Evolutionary conservation across 2,329 filamentous ascomycete genomes (phyloP), one percentile per base, ranked within the genome.

Genomic region (Calycina herbarum): DNA sequence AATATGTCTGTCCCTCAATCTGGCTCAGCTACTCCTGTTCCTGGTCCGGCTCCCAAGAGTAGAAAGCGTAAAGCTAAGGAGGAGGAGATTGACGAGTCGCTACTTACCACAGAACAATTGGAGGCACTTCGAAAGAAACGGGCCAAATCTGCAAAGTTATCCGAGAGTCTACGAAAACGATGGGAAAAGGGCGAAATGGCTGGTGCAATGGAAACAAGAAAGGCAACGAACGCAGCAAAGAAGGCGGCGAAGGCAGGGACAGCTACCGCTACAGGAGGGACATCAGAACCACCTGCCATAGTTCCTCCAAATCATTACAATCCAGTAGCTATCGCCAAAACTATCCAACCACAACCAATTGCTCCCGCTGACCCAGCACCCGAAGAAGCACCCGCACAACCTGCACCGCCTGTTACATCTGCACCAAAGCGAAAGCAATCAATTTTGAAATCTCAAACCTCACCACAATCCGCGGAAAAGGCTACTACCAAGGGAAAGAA

Each of bases 141-240:
- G 24, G 62, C 57, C 5, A 66, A 66, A 20, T 68, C 66, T 10
- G 54, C 54, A 5, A 69, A 67, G 51, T 58, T 69, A 13, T 67
- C 65, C 27, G 59, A 65, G 24, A 67, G 66, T 51, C 48, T 65
- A 27, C 45, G 63, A 42, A 62, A 61, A 29, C 83, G 85, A 65
- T 88, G 85, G 85, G 82, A 83, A 58, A 85, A 84, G 35, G 85
- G 85, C 20, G 84, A 84, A 61, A 88, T 88, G 85, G 80, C 81
- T 11, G 81, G 79, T 15, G 85, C 85, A n/a, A 85, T 87, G 60
- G 82, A 84, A 68, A 87, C 87, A 73, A 81, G 85, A 62, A 86
- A 86, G 71, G 84, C 83, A 2, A 88, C 85, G 0, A 81, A 87
- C 7, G 85, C 84, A 1, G 82, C 82, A 2, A 87, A 87, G 75